Percentiles rank a stretch among this genome's conserved stretches.
Conservation (phyloP, 768 basidiomycete genomes). For the Lactarius quietus region DNA sequence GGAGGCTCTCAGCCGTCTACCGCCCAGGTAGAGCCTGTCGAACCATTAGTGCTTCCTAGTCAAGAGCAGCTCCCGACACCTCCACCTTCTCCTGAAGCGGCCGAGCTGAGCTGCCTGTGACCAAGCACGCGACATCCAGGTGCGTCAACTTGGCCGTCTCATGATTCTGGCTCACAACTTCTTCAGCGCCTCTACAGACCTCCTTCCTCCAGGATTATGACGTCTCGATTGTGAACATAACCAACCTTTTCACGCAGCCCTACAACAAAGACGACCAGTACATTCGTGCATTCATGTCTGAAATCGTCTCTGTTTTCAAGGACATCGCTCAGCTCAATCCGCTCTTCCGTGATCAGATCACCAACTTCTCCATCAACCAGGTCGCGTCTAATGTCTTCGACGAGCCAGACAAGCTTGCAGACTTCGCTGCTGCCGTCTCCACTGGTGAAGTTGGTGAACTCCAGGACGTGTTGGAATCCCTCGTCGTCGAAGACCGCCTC, state of each 20-base stretch:
- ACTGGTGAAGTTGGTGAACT: conserved; percentile 90
- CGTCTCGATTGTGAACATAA: conserved; percentile 86
- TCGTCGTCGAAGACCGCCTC: conserved; percentile 82
- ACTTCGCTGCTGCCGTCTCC: conserved; percentile 95
- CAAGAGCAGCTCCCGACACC: conserved; percentile 45
- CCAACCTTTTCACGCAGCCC: conserved; percentile 75
- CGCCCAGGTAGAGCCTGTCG: conserved; percentile 35
- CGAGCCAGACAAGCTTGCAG: conserved; percentile 95
- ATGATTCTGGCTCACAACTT: conserved; percentile 17
- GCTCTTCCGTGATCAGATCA: conserved; percentile 97
- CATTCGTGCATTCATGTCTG: conserved; percentile 92
- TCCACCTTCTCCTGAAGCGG: conserved; percentile 37
- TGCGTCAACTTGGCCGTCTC: neutral
- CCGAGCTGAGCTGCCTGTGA: conserved; percentile 8
- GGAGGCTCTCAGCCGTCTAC: conserved; percentile 40
- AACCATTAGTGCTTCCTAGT: conserved; percentile 35
- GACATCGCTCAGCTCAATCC: conserved; percentile 97
- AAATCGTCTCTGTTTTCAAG: conserved; percentile 97
- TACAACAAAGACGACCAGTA: conserved; percentile 94
- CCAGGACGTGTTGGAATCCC: conserved; percentile 88
- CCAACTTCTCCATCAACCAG: conserved; percentile 92
- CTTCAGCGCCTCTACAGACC: conserved; percentile 65
- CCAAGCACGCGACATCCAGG: conserved; percentile 22
- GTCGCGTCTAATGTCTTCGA: conserved; percentile 92
- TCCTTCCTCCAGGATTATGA: conserved; percentile 78